Conservation (phyloP, 305 asterid genomes). For the Galium porrigens region DNA sequence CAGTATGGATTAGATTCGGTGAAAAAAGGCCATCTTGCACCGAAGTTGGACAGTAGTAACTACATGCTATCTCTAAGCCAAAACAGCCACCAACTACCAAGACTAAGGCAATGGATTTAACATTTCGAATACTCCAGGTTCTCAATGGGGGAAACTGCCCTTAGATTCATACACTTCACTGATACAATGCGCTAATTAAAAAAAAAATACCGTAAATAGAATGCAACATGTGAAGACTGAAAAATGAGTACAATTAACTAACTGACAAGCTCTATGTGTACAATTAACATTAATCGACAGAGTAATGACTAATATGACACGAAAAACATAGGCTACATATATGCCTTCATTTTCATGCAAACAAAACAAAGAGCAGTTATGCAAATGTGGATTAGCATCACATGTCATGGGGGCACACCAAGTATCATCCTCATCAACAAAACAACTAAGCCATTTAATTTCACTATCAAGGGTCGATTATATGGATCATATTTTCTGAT, state of each 20-base stretch:
- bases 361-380: not conserved
- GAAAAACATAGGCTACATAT: not conserved
- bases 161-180: not conserved
- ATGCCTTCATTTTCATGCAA: not conserved
- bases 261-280: not conserved
- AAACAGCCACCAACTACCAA: not conserved
- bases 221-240: not conserved
- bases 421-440: not conserved
- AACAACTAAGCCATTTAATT: no score
- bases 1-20: not conserved
- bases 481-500: not conserved
- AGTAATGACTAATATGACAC: not conserved
- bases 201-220: not conserved
- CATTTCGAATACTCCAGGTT: not conserved
- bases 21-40: not conserved
- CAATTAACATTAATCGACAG: not conserved
- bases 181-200: not conserved
- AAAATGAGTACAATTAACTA: no score
- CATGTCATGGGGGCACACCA: not conserved
- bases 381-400: not conserved
- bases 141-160: not conserved
- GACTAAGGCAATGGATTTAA: not conserved
- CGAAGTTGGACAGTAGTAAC: not conserved
- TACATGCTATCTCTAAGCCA: not conserved
- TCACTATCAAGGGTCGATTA: not conserved